Percentiles rank a stretch among this genome's conserved stretches.
These are phyloP conservation scores for Trifolium repens DNA, from an alignment of 306 rosid genomes.

Conservation along the genomic window DNA sequence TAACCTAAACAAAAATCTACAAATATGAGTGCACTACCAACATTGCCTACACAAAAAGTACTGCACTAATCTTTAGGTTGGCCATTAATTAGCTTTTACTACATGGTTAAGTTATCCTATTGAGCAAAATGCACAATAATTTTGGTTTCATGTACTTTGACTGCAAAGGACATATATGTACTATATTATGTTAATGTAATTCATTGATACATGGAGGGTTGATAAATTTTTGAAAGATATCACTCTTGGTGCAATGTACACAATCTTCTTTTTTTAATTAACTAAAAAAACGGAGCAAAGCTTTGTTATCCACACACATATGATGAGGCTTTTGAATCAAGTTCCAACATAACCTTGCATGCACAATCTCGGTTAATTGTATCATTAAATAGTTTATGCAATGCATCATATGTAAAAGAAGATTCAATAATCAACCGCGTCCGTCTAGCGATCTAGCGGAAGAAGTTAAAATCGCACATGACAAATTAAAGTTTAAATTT, in stretches of 20 bases:
- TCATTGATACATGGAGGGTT: constrained; percentile 29
- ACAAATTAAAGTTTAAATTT: no score
- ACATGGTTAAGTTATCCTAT: constrained; percentile 4
- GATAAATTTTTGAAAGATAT: constrained; percentile 28
- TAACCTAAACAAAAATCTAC: constrained; percentile 10
- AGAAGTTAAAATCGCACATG: no score
- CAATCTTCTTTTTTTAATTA: not conserved
- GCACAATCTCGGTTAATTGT: constrained; percentile 5
- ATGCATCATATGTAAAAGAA: constrained; percentile 4
- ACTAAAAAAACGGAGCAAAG: not conserved
- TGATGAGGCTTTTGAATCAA: constrained; percentile 4
- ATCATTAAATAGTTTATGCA: constrained; percentile 37
- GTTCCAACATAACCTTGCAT: not conserved
- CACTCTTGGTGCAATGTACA: constrained; percentile 48
- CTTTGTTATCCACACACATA: constrained; percentile 2
- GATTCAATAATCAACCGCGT: no score
- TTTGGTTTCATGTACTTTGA: constrained; percentile 26
- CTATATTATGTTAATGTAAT: not conserved
- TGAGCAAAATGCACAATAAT: constrained; percentile 27
- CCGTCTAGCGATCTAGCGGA: no score
- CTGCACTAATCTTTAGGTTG: not conserved
- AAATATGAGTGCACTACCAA: not conserved
- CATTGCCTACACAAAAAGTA: not conserved
- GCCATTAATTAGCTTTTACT: constrained; percentile 27
- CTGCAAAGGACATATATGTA: not conserved